Percentiles rank a stretch among this genome's conserved stretches.
Conservation (phyloP, 495 filamentous ascomycete species). For the Clavariopsis aquatica region DNA sequence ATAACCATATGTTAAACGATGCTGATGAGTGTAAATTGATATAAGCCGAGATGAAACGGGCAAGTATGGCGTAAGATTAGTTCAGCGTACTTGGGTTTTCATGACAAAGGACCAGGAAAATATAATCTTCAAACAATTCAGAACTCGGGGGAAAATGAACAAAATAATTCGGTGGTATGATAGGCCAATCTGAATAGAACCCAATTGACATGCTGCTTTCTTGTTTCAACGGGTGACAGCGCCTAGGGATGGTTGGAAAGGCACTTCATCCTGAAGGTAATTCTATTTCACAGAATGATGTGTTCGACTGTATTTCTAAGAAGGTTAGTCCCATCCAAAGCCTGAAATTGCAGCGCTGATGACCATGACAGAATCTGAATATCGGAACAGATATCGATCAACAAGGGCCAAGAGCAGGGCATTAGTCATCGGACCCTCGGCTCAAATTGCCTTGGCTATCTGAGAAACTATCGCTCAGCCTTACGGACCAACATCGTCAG, state of each 20-base stretch:
- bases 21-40: too few species aligned
- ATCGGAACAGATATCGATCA: not conserved
- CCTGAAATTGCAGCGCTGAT: not conserved
- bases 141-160: too few species aligned
- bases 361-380: not conserved
- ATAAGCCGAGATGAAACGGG: too few species aligned
- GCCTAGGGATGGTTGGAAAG: not conserved
- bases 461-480: not conserved
- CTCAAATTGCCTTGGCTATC: not conserved
- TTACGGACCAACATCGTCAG: slow-evolving; percentile 18
- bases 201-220: not conserved
- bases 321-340: not conserved
- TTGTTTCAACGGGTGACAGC: not conserved
- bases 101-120: too few species aligned
- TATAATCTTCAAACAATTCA: too few species aligned
- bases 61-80: too few species aligned
- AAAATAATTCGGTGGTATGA: too few species aligned
- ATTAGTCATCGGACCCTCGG: not conserved
- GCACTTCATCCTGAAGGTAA: not conserved
- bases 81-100: too few species aligned
- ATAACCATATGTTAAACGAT: too few species aligned
- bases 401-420: not conserved
- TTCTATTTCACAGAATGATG: not conserved
- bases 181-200: too few species aligned
- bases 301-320: not conserved